phyloP scores from a whole-genome alignment of 495 filamentous ascomycete species.

The Aspergillus haitiensis region DNA sequence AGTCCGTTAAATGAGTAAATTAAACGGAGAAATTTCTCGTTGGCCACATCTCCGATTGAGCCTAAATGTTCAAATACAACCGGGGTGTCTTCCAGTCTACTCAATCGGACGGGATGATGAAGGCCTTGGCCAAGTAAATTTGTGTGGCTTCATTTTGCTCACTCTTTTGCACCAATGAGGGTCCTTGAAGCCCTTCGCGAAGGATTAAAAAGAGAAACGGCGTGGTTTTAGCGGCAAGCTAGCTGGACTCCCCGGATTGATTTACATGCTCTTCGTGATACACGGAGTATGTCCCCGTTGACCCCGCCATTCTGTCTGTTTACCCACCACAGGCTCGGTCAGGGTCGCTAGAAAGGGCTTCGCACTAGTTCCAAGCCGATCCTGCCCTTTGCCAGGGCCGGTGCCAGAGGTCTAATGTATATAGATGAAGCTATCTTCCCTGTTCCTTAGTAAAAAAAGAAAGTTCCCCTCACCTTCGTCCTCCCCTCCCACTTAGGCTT shows the following conservation, averaged over 20 bases:
- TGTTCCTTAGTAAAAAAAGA: background rate
- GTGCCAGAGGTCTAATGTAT: constrained; percentile 12
- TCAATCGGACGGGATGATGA: constrained; percentile 10
- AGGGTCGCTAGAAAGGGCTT: constrained; percentile 3
- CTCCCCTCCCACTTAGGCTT: background rate
- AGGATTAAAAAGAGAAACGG: constrained; percentile 6
- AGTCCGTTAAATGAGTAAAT: background rate
- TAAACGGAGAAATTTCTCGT: constrained; percentile 20
- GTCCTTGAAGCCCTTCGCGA: background rate
- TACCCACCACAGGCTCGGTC: constrained; percentile 7
- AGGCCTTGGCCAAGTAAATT: background rate
- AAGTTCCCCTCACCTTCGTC: background rate
- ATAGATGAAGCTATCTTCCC: constrained; percentile 18
- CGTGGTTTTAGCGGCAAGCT: constrained; percentile 12
- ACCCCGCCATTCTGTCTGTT: constrained; percentile 17
- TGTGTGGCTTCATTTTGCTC: constrained; percentile 2
- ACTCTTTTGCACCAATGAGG: constrained; percentile 19
- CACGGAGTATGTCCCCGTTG: background rate
- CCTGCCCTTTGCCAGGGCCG: constrained; percentile 4
- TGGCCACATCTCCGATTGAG: constrained; percentile 12
- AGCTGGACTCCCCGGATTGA: constrained; percentile 21
- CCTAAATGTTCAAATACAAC: constrained; percentile 19
- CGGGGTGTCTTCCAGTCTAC: constrained; percentile 8
- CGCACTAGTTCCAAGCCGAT: constrained; percentile 5
- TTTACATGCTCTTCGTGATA: constrained; percentile 13